Evolutionary conservation across 768 basidiomycete species (phyloP), one percentile per base, ranked within the genome.

Genomic region (Hericium erinaceus): DNA sequence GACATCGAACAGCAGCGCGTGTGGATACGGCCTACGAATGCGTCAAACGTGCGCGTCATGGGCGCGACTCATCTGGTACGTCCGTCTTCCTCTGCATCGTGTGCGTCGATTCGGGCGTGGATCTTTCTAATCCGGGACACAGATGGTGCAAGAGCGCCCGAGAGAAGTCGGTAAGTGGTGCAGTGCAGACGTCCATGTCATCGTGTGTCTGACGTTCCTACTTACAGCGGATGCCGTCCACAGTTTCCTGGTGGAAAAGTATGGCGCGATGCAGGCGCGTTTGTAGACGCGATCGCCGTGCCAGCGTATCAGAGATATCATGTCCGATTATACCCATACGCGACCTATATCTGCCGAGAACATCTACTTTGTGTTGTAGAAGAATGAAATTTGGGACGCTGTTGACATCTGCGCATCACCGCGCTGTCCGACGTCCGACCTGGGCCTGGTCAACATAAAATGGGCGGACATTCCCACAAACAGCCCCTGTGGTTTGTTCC

Each of bases 11-110:
- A 57, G 37, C 54, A 51, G 62, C 58, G 33, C 15, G 70, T 69
- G 11, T 75, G 72, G 73, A 54, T 70, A 18, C 61, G 75, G 40
- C 62, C 65, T 5, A 66, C 54, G 50, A 76, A 76, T 53, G 57
- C 68, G 24, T 65, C 69, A 6, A 73, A 75, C 56, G 58, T 69
- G 9, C 52, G 67, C 7, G 60, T 76, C 7, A 55, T 61, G 0
- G 58, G 51, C 1, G 68, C 68, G 9, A 66, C 71, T 5, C 74
- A 76, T 61, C 61, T 75, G 16, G 62, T 63, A 40, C 54, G 58
- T 40, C 39, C 39, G 16, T 54, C 54, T 54, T 38, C 39, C 51
- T 26, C 26, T 51, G n/a, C 48, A 49, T 4, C 4, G 2, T 11
- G 22, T 10, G 40, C 15, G 10, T 51, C 33, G 33, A 33, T 4